phyloP scores from a whole-genome alignment of 768 basidiomycete species.

The Termitomyces titanicus region DNA sequence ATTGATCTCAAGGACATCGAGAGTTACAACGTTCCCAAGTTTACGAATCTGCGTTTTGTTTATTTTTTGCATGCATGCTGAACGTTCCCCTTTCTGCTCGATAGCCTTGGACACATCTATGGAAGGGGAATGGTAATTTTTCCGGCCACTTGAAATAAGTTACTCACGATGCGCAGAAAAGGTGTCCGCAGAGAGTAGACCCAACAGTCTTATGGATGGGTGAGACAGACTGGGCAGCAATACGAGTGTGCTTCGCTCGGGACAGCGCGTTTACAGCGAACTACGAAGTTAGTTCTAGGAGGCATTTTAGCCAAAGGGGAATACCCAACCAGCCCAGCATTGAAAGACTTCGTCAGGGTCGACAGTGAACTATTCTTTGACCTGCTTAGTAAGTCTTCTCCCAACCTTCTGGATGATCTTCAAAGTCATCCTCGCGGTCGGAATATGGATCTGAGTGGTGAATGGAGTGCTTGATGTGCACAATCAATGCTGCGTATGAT shows the following conservation, averaged over 20 bases:
- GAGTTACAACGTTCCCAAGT: too few relatives aligned
- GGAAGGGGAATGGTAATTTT: background rate
- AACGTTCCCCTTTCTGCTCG: conserved; percentile 7
- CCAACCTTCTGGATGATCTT: conserved; percentile 7
- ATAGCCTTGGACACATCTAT: conserved; percentile 10
- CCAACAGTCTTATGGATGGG: background rate
- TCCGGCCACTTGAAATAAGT: too few relatives aligned
- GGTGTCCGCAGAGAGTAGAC: conserved; percentile 10
- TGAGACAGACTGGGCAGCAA: conserved; percentile 9
- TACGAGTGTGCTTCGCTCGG: background rate
- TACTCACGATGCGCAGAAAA: conserved; percentile 11
- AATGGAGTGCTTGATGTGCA: conserved; percentile 6
- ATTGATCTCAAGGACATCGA: too few relatives aligned
- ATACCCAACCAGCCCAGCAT: conserved; percentile 4
- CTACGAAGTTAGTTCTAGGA: conserved; percentile 4
- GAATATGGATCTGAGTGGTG: conserved; percentile 10
- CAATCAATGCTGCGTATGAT: background rate
- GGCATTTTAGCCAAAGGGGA: background rate
- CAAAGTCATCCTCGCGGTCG: background rate
- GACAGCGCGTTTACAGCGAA: conserved; percentile 1
- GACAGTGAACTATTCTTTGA: background rate
- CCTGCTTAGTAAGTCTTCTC: conserved; percentile 7
- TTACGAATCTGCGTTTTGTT: conserved; percentile 5
- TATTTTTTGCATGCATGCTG: conserved; percentile 4
- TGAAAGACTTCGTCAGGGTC: background rate